Evolutionary conservation across 139 green algal species (phyloP), one percentile per base, ranked within the genome.

Genomic region (Ostreobium quekettii): DNA sequence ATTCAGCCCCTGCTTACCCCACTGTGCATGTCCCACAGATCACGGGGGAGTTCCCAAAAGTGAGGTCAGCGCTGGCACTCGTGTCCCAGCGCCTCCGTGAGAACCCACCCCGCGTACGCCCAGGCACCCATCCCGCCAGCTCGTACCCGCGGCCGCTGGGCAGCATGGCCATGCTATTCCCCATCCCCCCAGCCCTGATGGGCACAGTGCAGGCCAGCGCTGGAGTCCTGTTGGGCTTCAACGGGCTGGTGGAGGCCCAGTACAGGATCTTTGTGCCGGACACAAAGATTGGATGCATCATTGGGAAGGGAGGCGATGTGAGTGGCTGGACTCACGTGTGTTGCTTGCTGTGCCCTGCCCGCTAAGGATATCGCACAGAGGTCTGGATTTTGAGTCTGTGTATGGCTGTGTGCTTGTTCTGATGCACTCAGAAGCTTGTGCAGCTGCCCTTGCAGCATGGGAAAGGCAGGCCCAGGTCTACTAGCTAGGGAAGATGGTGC

Each of bases 211-310:
- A 68, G 35, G 38, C 61, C 35, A 68, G 37, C 8, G 36, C 61
- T n/a, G 61, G 61, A 53, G 49, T 68, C 61, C 61, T 68, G 5
- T 29, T 56, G n/a, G 38, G 64, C 64, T 71, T 71, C 64, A 71
- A 64, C 30, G 64, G 64, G 3, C 64, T 62, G 4, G 64, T 71
- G 36, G 64, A 71, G 64, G 48, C 64, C 4, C 47, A 71, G 30
- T 71, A 49, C 26, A 33, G 64, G 37, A 42, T 71, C 35, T 36
- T 71, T 42, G 64, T 71, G 11, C 42, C 64, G 29, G 64, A 71
- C 47, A 71, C 47, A n/a, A 61, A 64, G 22, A 31, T 71, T 37
- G 64, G 64, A 28, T 71, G 64, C 42, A 49, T 71, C 30, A 71
- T 71, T 31, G 64, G 64, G 36, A 71, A 71, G 36, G 64, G 64